Base-by-base conservation (phyloP, 805 yeast genomes). In the Wickerhamiella kazuoi region DNA sequence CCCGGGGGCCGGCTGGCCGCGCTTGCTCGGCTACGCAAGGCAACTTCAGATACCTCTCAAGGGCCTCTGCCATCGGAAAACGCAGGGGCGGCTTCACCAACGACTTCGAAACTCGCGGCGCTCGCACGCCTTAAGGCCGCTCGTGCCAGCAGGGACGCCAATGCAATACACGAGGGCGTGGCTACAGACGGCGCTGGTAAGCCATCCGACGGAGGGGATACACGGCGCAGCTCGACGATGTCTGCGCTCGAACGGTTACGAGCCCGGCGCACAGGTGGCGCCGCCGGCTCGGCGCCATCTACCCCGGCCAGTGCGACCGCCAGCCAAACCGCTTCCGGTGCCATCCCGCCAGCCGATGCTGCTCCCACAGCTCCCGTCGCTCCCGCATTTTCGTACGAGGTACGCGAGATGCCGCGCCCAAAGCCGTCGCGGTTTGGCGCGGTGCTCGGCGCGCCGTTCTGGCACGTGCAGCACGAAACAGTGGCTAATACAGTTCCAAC, bases 401-500 rank as follows among this genome's bases (percentile, higher is more conserved):
- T 36, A 9, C 30, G 21, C n/a, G 19, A 18, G 14, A n/a, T 29
- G 2, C 7, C 31, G n/a, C 20, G 34, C 15, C 37, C 39, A 3
- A 16, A 17, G 21, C 44, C 44, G 14, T 41, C 44, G 13, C 24
- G 35, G 8, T 38, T 41, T 21, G 44, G 44, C 3, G 19, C 39
- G 9, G n/a, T 41, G 14, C 31, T 41, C 3, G 44, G 41, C 3
- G 17, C n/a, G 17, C 16, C 35, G 4, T 7, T 21, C 5, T 14
- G 7, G 17, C 26, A 11, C 16, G 13, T 18, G 4, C 19, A 17
- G 14, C 15, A 8, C 32, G 17, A 6, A 8, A 24, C 35, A 17
- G 37, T 41, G 11, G 36, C 53, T 48, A 50, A 48, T 50, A 31
- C 44, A 39, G 46, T 41, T 11, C 16, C 36, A 3, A 35, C 42